Evolutionary conservation across 768 basidiomycete species (phyloP), one percentile per base, ranked within the genome.

Genomic region (Aureoboletus auriporus): DNA sequence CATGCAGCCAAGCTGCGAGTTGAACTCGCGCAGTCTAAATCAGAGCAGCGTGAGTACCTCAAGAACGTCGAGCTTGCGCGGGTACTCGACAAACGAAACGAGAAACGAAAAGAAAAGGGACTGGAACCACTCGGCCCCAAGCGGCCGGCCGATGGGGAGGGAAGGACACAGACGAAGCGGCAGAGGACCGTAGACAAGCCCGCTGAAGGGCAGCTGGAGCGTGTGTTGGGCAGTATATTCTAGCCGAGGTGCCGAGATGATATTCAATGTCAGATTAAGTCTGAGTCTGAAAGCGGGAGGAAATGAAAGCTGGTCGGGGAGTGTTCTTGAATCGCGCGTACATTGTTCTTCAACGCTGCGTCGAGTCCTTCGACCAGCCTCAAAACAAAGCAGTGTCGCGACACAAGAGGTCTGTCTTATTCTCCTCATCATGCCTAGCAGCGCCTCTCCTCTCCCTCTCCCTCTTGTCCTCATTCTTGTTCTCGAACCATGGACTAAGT

Each of bases 1-100:
- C 92, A 93, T 60, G 71, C 84, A 6, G 89, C 93, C 6, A 87
- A 87, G 62, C 71, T 99, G n/a, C 91, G 95, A 5, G 82, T 89
- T 31, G 93, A 97, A 61, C 77, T 99, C 23, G 79, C 90, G 0
- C 87, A 93, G 59, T 95, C 93, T 20, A 82, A 77, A 60, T 71
- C 79, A 28, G 96, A 98, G 68, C 94, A 99, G 63, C 81, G 82
- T 39, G 90, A 94, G 33, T 98, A 99, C 67, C 78, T 98, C 45
- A 82, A 79, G 64, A 94, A 96, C 52, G 96, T 99, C 27, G 95
- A 97, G 62, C 79, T 93, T 14, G 94, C 93, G 2, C 81, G 86
- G 10, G 83, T 94, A 36, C 65, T 93, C 57, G 84, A 88, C 54
- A 93, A 89, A 63, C 83, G 89, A n/a, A 81, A 76, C 29, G 78